Conservation (phyloP, 2,329 filamentous ascomycete species). For the Fusarium sp. region DNA sequence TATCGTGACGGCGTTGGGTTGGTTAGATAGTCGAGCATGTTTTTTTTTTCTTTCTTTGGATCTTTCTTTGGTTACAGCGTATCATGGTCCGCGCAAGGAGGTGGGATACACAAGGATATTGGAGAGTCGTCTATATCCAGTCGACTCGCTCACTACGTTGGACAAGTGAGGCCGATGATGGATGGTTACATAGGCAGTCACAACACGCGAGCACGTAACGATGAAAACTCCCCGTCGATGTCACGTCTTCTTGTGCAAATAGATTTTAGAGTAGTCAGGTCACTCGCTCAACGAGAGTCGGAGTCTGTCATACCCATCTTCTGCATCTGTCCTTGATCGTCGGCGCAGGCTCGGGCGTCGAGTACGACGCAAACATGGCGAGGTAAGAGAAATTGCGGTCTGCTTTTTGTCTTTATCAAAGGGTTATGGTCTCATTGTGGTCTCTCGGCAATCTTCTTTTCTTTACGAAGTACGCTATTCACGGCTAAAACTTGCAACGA, state of each 20-base stretch:
- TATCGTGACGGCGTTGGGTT: constrained; percentile 31
- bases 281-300: constrained; percentile 10
- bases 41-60: constrained; percentile 2
- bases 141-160: not conserved
- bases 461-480: not conserved
- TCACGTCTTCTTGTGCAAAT: not conserved
- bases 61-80: constrained; percentile 20
- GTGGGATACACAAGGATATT: not conserved
- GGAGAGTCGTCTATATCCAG: not conserved
- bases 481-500: not conserved
- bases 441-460: not conserved
- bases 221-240: not conserved
- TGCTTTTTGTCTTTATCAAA: not conserved
- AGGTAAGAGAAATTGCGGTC: not conserved
- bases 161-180: not conserved
- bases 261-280: not conserved
- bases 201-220: not conserved
- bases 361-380: constrained; percentile 18
- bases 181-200: constrained; percentile 1
- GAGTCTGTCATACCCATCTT: constrained; percentile 11
- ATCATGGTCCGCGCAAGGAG: constrained; percentile 11
- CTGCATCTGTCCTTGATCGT: constrained; percentile 17
- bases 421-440: too few relatives aligned
- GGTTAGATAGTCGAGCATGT: constrained; percentile 15
- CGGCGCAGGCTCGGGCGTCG: not conserved